Base-by-base conservation (phyloP, 2,329 filamentous ascomycete species). In the Arthroderma sp. region DNA sequence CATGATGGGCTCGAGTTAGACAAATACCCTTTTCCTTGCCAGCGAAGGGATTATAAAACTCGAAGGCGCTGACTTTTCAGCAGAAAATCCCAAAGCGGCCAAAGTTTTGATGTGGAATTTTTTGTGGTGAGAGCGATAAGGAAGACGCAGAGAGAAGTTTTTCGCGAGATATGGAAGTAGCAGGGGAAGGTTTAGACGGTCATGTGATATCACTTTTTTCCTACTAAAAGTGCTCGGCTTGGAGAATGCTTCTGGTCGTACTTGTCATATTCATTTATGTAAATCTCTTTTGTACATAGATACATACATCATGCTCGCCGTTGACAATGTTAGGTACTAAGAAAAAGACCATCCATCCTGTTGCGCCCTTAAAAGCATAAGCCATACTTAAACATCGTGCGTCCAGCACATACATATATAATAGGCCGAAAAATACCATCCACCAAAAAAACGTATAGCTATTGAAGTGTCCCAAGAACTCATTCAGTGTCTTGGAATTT, bases 1-100 rank as follows among this genome's bases (percentile, higher is more conserved):
- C 72, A 76, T 75, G 59, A 59, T 64, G 59, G 57, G 31, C 30
- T 42, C 40, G 30, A 42, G 31, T 27, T 4, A 42, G 15, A 22
- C 15, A 22, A 22, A 22, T 22, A 22, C 15, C 36, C 31, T 30
- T 42, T 27, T 29, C 31, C 36, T 33, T 4, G 15, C 22, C 8
- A 29, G 28, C 5, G 15, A 11, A 30, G 30, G 7, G 22, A 22
- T 22, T 8, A 28, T 32, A 32, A 28, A 42, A 32, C 40, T 42
- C 40, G 10, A 8, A 34, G 32, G 32, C 8, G 8, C 8, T 33
- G 30, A 27, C 27, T 27, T 27, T 11, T 33, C n/a, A 42, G 33
- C 40, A 42, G 36, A 42, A 42, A 27, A 33, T 42, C 40, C 40
- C 30, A 32, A 22, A 22, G 15, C 15, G 15, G 15, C 15, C 15